Evolutionary conservation across 495 filamentous ascomycete genomes (phyloP).

Genomic region (Xylaria cubensis): DNA sequence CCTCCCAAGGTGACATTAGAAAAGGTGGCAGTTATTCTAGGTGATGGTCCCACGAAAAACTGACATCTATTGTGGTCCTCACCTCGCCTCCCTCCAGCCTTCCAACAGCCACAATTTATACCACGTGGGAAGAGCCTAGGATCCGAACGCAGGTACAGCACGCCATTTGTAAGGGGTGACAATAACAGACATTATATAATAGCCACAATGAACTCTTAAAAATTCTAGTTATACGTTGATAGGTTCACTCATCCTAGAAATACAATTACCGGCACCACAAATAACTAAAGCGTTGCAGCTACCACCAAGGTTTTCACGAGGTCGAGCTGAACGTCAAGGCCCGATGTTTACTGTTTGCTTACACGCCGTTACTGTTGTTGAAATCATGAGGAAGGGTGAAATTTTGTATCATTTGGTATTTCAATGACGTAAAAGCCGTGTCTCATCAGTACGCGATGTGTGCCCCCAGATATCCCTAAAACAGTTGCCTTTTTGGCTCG

Average conservation of each 20-base stretch:
- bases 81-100: background rate
- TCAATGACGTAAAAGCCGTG: slow-evolving; percentile 6
- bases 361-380: background rate
- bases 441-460: background rate
- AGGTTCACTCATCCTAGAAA: background rate
- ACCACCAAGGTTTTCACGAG: slow-evolving; percentile 8
- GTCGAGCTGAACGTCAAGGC: background rate
- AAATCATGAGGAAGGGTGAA: background rate
- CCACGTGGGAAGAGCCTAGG: slow-evolving; percentile 6
- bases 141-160: background rate
- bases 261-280: background rate
- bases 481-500: background rate
- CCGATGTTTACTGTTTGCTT: slow-evolving; percentile 23
- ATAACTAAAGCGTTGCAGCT: background rate
- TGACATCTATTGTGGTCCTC: too few relatives aligned
- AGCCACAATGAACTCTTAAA: background rate
- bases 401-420: slow-evolving; percentile 10
- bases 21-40: too few relatives aligned
- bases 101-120: background rate
- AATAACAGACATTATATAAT: slow-evolving; percentile 1
- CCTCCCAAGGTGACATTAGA: too few relatives aligned
- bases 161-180: background rate
- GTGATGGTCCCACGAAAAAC: too few relatives aligned
- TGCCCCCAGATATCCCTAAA: background rate
- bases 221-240: background rate